Percentiles rank a stretch among this genome's conserved stretches.
Evolutionary conservation across 345 rosid species (phyloP).

Genomic region (Turritis glabra): DNA sequence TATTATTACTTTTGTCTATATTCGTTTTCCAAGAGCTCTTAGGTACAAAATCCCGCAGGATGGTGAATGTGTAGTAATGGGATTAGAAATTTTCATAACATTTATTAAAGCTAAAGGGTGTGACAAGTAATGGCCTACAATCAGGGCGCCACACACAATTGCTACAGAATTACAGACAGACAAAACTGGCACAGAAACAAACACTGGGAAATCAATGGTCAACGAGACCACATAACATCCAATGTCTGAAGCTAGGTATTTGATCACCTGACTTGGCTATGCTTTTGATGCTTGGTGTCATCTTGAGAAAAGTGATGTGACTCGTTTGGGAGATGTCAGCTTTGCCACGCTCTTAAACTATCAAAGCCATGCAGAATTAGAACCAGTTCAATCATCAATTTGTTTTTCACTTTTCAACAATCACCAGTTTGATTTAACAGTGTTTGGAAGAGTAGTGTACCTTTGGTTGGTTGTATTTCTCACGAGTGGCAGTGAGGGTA

Average conservation of each 20-base stretch:
- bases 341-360: conserved; percentile 87
- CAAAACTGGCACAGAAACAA: conserved; percentile 25
- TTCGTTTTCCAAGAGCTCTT: conserved; percentile 22
- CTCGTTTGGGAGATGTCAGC: conserved; percentile 59
- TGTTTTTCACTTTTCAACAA: conserved; percentile 1
- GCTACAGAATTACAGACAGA: conserved; percentile 27
- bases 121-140: conserved; percentile 24
- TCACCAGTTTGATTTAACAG: not conserved
- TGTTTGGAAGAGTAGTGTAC: conserved; percentile 42
- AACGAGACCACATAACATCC: conserved; percentile 10
- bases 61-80: conserved; percentile 20
- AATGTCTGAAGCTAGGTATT: conserved; percentile 18
- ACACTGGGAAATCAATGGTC: conserved; percentile 10
- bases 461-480: conserved; percentile 76
- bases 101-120: conserved; percentile 16
- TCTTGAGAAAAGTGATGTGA: conserved; percentile 57
- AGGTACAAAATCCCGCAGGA: conserved; percentile 24
- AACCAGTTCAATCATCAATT: conserved; percentile 8
- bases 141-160: conserved; percentile 22
- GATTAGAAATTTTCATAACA: not conserved
- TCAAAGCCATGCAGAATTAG: conserved; percentile 19
- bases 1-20: conserved; percentile 4
- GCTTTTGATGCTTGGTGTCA: conserved; percentile 30
- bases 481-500: conserved; percentile 64
- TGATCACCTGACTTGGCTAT: conserved; percentile 17